phyloP scores from a whole-genome alignment of 192 early-diverging fungal genomes.

The Gaertneriomyces sp. region DNA sequence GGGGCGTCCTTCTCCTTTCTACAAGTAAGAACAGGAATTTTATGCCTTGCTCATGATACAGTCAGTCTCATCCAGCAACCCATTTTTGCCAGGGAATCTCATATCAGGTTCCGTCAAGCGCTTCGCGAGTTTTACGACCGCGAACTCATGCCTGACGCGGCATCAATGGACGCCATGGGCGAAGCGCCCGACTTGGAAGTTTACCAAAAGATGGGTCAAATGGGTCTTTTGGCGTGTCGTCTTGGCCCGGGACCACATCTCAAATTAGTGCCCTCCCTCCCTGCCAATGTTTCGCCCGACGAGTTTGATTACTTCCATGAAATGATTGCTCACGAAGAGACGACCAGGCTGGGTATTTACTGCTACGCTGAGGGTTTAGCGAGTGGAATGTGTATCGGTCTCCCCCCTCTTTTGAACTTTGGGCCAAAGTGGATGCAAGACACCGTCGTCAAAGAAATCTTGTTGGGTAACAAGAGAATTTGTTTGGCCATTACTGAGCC shows the following conservation, averaged over 20 bases:
- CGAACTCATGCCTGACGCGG: slow-evolving; percentile 33
- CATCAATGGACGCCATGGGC: slow-evolving; percentile 30
- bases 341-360: slow-evolving; percentile 33
- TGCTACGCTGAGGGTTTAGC: slow-evolving; percentile 30
- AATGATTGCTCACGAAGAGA: slow-evolving; percentile 44
- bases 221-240: slow-evolving; percentile 38
- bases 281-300: slow-evolving; percentile 47
- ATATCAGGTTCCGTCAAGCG: slow-evolving; percentile 40
- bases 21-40: slow-evolving; percentile 21
- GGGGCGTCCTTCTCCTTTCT: slow-evolving; percentile 41
- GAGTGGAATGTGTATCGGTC: slow-evolving; percentile 40
- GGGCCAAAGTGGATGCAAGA: slow-evolving; percentile 44
- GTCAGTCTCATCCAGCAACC: slow-evolving; percentile 1
- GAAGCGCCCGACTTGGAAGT: slow-evolving; percentile 20
- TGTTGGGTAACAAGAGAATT: slow-evolving; percentile 49
- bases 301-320: slow-evolving; percentile 58
- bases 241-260: slow-evolving; percentile 48
- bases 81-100: slow-evolving; percentile 23
- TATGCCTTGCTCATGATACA: neutral
- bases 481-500: slow-evolving; percentile 55
- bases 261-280: slow-evolving; percentile 37
- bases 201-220: slow-evolving; percentile 42
- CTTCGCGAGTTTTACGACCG: slow-evolving; percentile 40
- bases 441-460: slow-evolving; percentile 36
- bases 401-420: slow-evolving; percentile 46